Evolutionary conservation across 2,329 filamentous ascomycete genomes (phyloP), one percentile per base, ranked within the genome.

Genomic region (Zelopaecilomyces penicillatus): DNA sequence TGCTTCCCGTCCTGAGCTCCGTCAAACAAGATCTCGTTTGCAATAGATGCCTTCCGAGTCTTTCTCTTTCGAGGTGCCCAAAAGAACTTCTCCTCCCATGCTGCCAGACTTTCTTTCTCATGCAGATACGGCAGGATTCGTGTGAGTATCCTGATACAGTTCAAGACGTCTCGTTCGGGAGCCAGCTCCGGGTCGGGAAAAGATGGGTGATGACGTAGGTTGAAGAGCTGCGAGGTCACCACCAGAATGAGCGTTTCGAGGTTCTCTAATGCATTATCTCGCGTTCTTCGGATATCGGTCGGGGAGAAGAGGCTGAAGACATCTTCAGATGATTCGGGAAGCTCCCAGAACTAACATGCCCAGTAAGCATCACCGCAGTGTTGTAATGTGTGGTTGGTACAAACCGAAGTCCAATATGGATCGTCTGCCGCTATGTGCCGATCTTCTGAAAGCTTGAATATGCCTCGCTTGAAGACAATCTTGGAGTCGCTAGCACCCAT

Each of bases 401-500:
- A 60, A 68, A 94, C 89, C 63, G 87, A 87, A 52, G 85, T 83
- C 93, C 93, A 98, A 70, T 95, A 96, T 12, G 81, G 75, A 69
- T 96, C 88, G 66, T 93, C 85, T 45, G 88, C 81, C 48, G 88
- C 76, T 61, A 97, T 96, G 63, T 86, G 76, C 54, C 83, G 82
- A 64, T 95, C 85, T 65, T 95, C 89, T n/a, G 89, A 93, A 48
- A 98, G 80, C 62, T 86, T 82, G 73, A 97, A 96, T 71, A 97
- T 95, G 68, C 90, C 91, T 69, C 95, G 87, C 70, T 96, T 97
- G 78, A 98, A 97, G 62, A 91, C 88, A 62, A 97, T 82, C 77
- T 97, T 97, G 59, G 91, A 97, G 71, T 97, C 91, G 69, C 91
- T 96, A 63, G 91, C 91, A 67, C 93, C 93, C 93, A 98, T 98